Conservation (phyloP, 257 asterid genomes). For the Solanum sejunctum region DNA sequence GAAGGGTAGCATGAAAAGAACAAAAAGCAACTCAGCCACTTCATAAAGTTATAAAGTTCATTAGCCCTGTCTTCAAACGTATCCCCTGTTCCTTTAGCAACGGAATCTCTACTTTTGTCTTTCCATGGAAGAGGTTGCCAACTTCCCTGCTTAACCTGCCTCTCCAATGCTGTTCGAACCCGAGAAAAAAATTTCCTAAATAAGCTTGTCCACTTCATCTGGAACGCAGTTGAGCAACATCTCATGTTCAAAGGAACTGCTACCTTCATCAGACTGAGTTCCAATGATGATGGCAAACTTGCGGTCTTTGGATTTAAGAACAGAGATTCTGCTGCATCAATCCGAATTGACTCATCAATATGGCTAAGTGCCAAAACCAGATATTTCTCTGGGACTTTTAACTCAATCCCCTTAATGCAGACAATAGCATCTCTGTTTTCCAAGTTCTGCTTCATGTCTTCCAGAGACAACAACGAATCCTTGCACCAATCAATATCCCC, state of each 20-base stretch:
- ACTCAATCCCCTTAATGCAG: slow-evolving; percentile 47
- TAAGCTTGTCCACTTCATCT: slow-evolving; percentile 96
- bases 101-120: slow-evolving; percentile 19
- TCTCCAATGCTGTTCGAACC: slow-evolving; percentile 81
- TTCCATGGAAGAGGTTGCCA: slow-evolving; percentile 50
- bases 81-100: slow-evolving; percentile 18
- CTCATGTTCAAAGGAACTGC: slow-evolving; percentile 96
- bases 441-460: slow-evolving; percentile 24
- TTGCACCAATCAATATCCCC: slow-evolving; percentile 87
- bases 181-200: slow-evolving; percentile 88
- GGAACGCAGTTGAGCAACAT: slow-evolving; percentile 85
- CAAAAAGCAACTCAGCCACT: slow-evolving; percentile 80
- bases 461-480: slow-evolving; percentile 16
- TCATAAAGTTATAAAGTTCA: slow-evolving; percentile 54
- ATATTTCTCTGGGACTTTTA: slow-evolving; percentile 71
- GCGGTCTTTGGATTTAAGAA: slow-evolving; percentile 85
- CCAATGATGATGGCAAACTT: slow-evolving; percentile 80
- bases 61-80: slow-evolving; percentile 41
- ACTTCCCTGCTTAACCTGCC: slow-evolving; percentile 58
- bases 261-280: slow-evolving; percentile 69
- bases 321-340: slow-evolving; percentile 91
- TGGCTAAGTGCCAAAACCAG: slow-evolving; percentile 71
- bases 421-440: slow-evolving; percentile 34
- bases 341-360: slow-evolving; percentile 81
- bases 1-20: slow-evolving; percentile 94